phyloP scores from a whole-genome alignment of 2,329 filamentous ascomycete genomes.

The Fusarium sp. region DNA sequence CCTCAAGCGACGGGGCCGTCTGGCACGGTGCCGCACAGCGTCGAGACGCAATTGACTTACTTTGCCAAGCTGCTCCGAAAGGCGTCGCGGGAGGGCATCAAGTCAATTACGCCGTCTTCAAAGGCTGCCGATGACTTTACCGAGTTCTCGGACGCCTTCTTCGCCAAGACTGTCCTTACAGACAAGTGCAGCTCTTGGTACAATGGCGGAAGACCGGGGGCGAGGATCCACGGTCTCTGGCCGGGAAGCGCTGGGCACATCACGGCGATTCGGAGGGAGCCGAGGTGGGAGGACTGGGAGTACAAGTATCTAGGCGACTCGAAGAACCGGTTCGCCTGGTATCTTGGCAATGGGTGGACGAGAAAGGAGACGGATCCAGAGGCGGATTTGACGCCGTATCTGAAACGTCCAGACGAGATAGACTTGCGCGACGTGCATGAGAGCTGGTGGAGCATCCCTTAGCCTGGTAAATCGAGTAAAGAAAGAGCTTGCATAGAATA shows the following conservation, averaged over 20 bases:
- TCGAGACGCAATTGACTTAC: constrained; percentile 75
- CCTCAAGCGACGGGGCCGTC: constrained; percentile 70
- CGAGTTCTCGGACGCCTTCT: constrained; percentile 69
- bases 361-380: constrained; percentile 65
- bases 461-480: neutral
- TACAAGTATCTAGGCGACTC: constrained; percentile 59
- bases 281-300: constrained; percentile 68
- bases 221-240: constrained; percentile 75
- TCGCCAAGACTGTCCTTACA: constrained; percentile 64
- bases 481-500: constrained; percentile 3
- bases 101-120: constrained; percentile 67
- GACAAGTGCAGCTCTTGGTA: constrained; percentile 79
- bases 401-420: constrained; percentile 66
- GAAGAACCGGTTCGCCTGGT: constrained; percentile 68
- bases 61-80: constrained; percentile 77
- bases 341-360: constrained; percentile 77
- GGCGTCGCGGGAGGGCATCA: constrained; percentile 73
- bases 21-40: constrained; percentile 74
- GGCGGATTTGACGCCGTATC: constrained; percentile 73
- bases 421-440: constrained; percentile 75
- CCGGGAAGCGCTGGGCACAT: constrained; percentile 75
- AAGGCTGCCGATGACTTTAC: constrained; percentile 74
- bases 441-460: constrained; percentile 70
- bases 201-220: constrained; percentile 73
- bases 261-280: constrained; percentile 67